A percentile compares a stretch with the other conserved stretches of the same genome.
Conservation (phyloP, 345 rosid species). For the Acer saccharum region DNA sequence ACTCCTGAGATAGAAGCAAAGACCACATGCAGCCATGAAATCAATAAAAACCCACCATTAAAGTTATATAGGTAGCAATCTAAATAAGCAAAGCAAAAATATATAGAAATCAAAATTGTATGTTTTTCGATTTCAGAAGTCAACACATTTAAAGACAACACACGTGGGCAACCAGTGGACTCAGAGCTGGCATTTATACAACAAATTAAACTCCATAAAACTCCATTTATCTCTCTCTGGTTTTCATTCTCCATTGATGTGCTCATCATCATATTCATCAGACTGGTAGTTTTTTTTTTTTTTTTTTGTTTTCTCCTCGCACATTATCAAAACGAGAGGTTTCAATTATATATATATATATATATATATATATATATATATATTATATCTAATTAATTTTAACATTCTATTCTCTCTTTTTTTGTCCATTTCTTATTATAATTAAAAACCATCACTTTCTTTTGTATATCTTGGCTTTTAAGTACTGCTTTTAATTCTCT, state of each 20-base stretch:
- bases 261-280: background rate
- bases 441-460: constrained; percentile 24
- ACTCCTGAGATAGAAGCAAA: constrained; percentile 36
- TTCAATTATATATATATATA: background rate
- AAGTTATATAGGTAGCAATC: background rate
- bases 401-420: constrained; percentile 27
- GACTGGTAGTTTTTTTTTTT: constrained; percentile 1
- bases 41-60: background rate
- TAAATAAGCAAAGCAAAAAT: constrained; percentile 1
- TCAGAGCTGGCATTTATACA: constrained; percentile 37
- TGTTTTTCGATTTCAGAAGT: constrained; percentile 32
- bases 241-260: constrained; percentile 14
- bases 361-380: background rate
- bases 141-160: constrained; percentile 39
- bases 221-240: background rate
- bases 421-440: constrained; percentile 18
- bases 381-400: background rate
- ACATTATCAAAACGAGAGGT: constrained; percentile 14
- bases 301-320: constrained; percentile 13
- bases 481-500: constrained; percentile 46
- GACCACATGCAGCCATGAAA: constrained; percentile 42
- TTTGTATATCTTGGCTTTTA: constrained; percentile 73
- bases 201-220: background rate
- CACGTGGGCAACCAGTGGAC: constrained; percentile 64
- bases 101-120: background rate